Base-by-base conservation (phyloP, 2,329 filamentous ascomycete species). In the Chaetomium sp. region DNA sequence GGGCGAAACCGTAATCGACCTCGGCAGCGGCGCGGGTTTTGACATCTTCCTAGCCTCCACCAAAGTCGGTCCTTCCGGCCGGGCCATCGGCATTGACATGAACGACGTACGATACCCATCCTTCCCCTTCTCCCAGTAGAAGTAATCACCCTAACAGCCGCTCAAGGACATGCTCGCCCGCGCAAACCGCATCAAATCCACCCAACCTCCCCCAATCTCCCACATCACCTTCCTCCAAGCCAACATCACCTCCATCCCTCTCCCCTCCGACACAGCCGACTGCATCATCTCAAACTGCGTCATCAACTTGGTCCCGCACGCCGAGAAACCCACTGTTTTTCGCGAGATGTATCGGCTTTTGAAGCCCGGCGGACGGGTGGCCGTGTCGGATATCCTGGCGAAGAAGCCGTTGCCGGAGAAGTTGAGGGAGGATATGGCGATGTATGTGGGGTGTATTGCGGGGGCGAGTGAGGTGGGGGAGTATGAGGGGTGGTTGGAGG, bases 281-380 rank as follows among this genome's bases (percentile, higher is more conserved):
- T 79, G 78, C 62, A 76, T 86, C 55, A 82, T 85, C 59, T 80
- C 76, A 59, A 87, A 86, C 68, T 87, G 82, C 57, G 81, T 84
- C 33, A 69, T 85, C 57, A 85, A 84, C 60, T 76, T 84, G 0
- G 77, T 84, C 1, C 80, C 79, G 0, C 65, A 68, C 7, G 55
- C 58, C 0, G 78, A 85, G 8, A 85, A 84, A 63, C 72, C 69
- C 5, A 57, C 70, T 0, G 80, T 77, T 0, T 86, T 86, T 58
- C 62, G 68, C 0, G 82, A 86, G 65, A 83, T 85, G 62, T 72
- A 72, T 55, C 76, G 83, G 1, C 59, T 86, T 0, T 70, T 86
- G 1, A 81, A 78, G 60, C 74, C 77, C 0, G 77, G 79, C 3
- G 83, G 83, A 0, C 69, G 82, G 6, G 68, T 86, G 8, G 82